A percentile compares a stretch with the other conserved stretches of the same genome.
These are phyloP conservation scores for Verticillium albo-atrum DNA, from an alignment of 2,329 filamentous ascomycete species.

Conservation along the genomic window DNA sequence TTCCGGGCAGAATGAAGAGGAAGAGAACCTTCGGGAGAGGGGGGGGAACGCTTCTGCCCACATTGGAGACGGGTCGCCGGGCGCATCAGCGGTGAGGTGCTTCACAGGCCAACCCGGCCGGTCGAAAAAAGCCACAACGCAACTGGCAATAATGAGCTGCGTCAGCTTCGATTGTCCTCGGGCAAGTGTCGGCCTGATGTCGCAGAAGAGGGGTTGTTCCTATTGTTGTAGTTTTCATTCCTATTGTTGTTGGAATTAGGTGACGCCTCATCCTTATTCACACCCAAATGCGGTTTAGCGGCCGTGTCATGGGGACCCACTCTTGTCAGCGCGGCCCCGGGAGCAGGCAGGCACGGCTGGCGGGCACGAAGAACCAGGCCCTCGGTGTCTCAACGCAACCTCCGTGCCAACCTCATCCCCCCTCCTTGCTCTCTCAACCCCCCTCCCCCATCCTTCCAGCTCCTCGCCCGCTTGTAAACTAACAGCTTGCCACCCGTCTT, in stretches of 20 bases:
- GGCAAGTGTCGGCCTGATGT: neutral
- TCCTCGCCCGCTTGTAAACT: neutral
- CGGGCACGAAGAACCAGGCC: neutral
- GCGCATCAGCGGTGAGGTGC: neutral
- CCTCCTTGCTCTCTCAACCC: neutral
- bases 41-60: neutral
- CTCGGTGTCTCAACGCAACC: neutral
- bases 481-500: no score
- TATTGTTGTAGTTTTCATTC: constrained; percentile 2
- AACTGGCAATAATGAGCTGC: neutral
- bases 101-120: neutral
- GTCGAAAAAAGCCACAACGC: neutral
- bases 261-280: constrained; percentile 2
- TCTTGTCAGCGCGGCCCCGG: neutral
- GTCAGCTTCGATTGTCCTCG: neutral
- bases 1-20: neutral
- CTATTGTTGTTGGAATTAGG: constrained; percentile 9
- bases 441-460: neutral
- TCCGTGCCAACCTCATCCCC: neutral
- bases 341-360: neutral
- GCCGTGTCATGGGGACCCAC: neutral
- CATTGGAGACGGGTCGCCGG: neutral
- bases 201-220: neutral
- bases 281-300: neutral
- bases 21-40: neutral